phyloP scores from a whole-genome alignment of 768 basidiomycete species.

The Mycena galopus region DNA sequence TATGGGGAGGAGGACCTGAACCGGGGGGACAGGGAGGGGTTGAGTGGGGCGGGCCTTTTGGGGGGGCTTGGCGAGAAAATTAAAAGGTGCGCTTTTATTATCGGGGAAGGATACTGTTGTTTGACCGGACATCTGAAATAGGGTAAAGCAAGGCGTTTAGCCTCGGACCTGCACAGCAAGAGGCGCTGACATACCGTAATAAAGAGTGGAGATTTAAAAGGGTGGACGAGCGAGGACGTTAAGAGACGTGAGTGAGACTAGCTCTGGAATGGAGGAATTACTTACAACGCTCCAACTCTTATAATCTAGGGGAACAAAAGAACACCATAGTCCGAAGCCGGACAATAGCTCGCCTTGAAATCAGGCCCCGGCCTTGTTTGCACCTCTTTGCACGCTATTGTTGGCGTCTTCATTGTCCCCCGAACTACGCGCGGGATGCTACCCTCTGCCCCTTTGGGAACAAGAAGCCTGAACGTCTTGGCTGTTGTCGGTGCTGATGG shows the following conservation, averaged over 20 bases:
- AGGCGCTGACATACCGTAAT: slow-evolving; percentile 20
- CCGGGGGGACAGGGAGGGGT: slow-evolving; percentile 11
- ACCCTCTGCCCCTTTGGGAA: slow-evolving; percentile 5
- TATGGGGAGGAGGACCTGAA: slow-evolving; percentile 33
- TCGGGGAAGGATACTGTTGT: slow-evolving; percentile 12
- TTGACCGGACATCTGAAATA: slow-evolving; percentile 23
- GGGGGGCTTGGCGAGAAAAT: no score
- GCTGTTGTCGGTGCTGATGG: not conserved
- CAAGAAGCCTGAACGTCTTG: slow-evolving; percentile 11
- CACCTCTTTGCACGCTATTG: slow-evolving; percentile 16
- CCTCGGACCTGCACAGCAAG: slow-evolving; percentile 9
- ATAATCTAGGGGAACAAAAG: slow-evolving; percentile 27
- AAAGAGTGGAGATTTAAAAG: slow-evolving; percentile 10
- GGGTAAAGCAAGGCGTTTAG: slow-evolving; percentile 12
- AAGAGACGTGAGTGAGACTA: slow-evolving; percentile 36
- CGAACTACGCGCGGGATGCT: not conserved
- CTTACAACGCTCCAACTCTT: slow-evolving; percentile 12
- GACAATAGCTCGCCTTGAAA: slow-evolving; percentile 17
- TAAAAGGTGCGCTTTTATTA: slow-evolving; percentile 27
- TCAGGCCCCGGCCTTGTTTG: slow-evolving; percentile 4
- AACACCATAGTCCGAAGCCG: slow-evolving; percentile 2
- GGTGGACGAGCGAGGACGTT: slow-evolving; percentile 17
- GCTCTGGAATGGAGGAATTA: slow-evolving; percentile 33
- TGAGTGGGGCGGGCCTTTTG: no score
- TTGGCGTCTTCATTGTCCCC: slow-evolving; percentile 15